Base-by-base conservation (phyloP, 768 basidiomycete species). In the Amyloporia xantha region DNA sequence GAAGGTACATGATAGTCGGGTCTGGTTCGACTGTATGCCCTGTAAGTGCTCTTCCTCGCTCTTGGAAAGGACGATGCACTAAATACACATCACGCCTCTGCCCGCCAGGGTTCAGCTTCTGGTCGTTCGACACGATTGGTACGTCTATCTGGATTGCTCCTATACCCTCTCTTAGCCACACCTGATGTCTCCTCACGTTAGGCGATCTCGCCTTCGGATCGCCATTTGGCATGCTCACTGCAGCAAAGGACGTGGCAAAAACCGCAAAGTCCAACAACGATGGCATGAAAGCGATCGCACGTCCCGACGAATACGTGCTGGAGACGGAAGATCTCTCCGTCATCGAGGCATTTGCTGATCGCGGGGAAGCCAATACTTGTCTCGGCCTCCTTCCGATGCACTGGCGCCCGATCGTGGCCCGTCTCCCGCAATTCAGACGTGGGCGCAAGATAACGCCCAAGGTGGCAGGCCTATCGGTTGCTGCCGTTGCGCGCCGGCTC, bases 121-220 rank as follows among this genome's bases (percentile, higher is more conserved):
- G n/a, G n/a, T n/a, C 79, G 0, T 82, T 82, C 55, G 79, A 81
- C 62, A 85, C 89, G 53, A 84, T 90, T 27, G 86, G 84, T 58
- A 46, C 12, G 21, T 10, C 4, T 12, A 9, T 4, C 33, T n/a
- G n/a, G 33, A 35, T 17, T n/a, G 26, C 7, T 28, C 17, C 23
- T 17, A 28, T 11, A n/a, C n/a, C n/a, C 26, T 26, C 2, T n/a
- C 42, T 49, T 9, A 6, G 20, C 7, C 42, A 19, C 42, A 44
- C 25, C n/a, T 35, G 33, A 35, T 35, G 12, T 36, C 54, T 7
- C 55, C n/a, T 21, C 7, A 23, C 13, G 36, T 2, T 35, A 5
- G 69, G 72, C 28, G 86, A 91, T 61, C 74, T 91, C 6, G 84
- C 87, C 0, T 92, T 92, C 57, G 90, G 91, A 1, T 92, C n/a